Base-by-base conservation (phyloP, 495 filamentous ascomycete species). In the Rostrohypoxylon terebratum region DNA sequence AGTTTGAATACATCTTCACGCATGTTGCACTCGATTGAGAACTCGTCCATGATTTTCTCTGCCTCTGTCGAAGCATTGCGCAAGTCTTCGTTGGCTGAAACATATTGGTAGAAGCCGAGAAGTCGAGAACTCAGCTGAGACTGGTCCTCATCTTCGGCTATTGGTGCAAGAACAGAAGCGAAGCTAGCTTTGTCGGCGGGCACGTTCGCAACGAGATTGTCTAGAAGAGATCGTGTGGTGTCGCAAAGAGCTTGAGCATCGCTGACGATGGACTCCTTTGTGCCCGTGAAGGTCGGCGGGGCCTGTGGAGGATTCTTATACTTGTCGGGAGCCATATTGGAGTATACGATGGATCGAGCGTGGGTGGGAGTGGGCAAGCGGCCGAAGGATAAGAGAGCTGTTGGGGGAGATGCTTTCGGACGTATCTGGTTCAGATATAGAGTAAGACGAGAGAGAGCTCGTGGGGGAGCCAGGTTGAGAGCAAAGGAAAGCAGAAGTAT, bases 211-310 rank as follows among this genome's bases (percentile, higher is more conserved):
- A 91, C 94, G 33, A 97, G 84, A 60, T 85, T 85, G 81, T 98
- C 92, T 64, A 96, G 88, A 36, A 96, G 77, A 10, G 81, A 80
- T 53, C 90, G 90, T 14, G 90, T 92, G 47, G 77, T 83, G 21
- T 90, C 86, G 67, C 94, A 93, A 51, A 97, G 79, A 38, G 83
- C 82, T 78, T 95, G 89, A 38, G 94, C 91, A 75, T 94, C 94
- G 62, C 87, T 84, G 20, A 96, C 80, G 61, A 99, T 83, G 48
- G 89, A 90, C 63, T 90, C 82, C 18, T 91, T 88, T 50, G 94
- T 97, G 55, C 92, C 93, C 0, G 89, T 94, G 82, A 98, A 98
- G 45, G 89, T 83, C 16, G 95, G 93, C 42, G 96, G 94, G 20
- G 90, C 84, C 79, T 97, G 94, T 18, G 94, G 94, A 58, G 94